phyloP scores from a whole-genome alignment of 495 filamentous ascomycete genomes.

The Aspergillus sclerotioniger region DNA sequence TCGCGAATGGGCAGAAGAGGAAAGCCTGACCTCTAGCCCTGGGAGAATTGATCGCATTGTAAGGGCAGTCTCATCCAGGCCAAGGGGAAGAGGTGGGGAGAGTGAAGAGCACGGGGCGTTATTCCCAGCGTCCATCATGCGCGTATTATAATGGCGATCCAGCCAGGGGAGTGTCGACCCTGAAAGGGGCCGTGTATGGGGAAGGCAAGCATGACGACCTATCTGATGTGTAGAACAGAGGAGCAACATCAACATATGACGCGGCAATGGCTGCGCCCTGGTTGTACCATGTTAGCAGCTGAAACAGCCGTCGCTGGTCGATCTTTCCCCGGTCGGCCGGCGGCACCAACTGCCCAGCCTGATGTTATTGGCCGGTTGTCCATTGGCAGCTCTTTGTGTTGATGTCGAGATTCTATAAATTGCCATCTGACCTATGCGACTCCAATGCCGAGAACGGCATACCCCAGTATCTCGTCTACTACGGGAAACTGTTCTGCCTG shows the following conservation, averaged over 20 bases:
- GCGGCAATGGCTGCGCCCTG: neutral
- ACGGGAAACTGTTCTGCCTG: too few relatives aligned
- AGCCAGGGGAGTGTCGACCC: neutral
- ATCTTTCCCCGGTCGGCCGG: neutral
- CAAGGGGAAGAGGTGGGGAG: neutral
- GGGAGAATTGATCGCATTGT: constrained; percentile 16
- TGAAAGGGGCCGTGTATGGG: neutral
- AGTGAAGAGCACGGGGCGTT: neutral
- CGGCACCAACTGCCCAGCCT: too few relatives aligned
- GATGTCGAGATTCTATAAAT: neutral
- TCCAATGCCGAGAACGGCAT: neutral
- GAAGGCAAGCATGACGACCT: neutral
- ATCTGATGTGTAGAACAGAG: neutral
- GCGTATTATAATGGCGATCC: neutral
- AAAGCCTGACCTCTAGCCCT: neutral
- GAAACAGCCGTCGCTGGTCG: neutral
- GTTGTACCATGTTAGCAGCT: neutral
- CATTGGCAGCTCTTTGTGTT: neutral
- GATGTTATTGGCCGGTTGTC: neutral
- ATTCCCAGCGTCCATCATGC: neutral
- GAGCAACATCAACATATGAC: neutral
- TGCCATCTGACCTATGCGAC: neutral
- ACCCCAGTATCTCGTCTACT: neutral
- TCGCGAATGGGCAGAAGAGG: constrained; percentile 14
- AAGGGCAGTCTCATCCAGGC: too few relatives aligned